Percentiles rank a stretch among this genome's conserved stretches.
Conservation (phyloP, 345 rosid species). For the Garcia nutans region DNA sequence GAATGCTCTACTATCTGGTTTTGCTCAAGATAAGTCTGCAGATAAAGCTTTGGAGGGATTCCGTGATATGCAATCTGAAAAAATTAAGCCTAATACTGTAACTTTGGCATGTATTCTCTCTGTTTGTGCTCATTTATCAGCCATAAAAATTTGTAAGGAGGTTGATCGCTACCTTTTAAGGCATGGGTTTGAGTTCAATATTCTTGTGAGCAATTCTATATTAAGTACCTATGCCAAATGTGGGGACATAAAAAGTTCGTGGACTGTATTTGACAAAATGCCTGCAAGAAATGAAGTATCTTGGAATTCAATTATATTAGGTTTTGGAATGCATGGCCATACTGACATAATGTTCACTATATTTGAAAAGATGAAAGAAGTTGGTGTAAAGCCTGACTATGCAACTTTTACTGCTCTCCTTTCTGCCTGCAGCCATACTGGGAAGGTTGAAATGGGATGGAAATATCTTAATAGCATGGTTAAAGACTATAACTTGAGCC, state of each 20-base stretch:
- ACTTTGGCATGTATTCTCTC: slow-evolving; percentile 46
- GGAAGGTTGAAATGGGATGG: slow-evolving; percentile 41
- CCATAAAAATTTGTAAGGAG: slow-evolving; percentile 38
- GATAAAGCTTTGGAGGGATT: slow-evolving; percentile 39
- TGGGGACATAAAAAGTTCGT: slow-evolving; percentile 35
- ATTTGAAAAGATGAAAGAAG: slow-evolving; percentile 43
- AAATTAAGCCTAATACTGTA: slow-evolving; percentile 37
- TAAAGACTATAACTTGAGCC: slow-evolving; percentile 42
- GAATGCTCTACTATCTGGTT: slow-evolving; percentile 51
- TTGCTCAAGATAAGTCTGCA: slow-evolving; percentile 31
- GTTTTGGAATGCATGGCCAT: slow-evolving; percentile 45
- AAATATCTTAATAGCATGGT: slow-evolving; percentile 38
- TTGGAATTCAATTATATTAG: slow-evolving; percentile 47
- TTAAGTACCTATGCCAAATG: slow-evolving; percentile 46
- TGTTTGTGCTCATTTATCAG: slow-evolving; percentile 35
- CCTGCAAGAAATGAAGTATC: slow-evolving; percentile 35
- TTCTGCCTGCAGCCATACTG: slow-evolving; percentile 48
- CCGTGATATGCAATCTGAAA: slow-evolving; percentile 35
- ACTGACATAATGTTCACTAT: slow-evolving; percentile 29
- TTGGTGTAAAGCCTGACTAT: slow-evolving; percentile 34
- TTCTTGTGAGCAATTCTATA: slow-evolving; percentile 44
- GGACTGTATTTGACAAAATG: slow-evolving; percentile 32
- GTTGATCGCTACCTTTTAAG: slow-evolving; percentile 42
- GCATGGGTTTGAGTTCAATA: slow-evolving; percentile 28
- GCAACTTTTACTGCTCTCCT: slow-evolving; percentile 46